A percentile compares a stretch with the other conserved stretches of the same genome.
phyloP scores from a whole-genome alignment of 208 protist species.

The Wallacemonas sp. region DNA sequence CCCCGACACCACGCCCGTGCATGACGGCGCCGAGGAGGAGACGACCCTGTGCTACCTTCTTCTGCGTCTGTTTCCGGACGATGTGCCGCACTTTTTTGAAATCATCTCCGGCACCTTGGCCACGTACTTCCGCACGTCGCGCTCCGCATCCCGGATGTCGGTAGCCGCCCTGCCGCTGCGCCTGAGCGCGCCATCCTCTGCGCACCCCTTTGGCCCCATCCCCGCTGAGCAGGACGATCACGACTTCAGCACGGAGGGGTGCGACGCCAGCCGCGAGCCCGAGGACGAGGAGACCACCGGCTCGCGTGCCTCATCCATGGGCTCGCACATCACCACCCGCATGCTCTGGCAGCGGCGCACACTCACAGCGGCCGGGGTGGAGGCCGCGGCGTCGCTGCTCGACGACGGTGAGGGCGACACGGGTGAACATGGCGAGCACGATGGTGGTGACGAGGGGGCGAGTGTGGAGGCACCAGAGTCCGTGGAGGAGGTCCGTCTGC shows the following conservation, averaged over 20 bases:
- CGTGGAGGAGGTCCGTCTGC: background rate
- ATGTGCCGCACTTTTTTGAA: slow-evolving; percentile 63
- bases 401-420: background rate
- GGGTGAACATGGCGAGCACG: no score
- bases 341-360: background rate
- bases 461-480: no score
- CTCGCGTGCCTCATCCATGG: background rate
- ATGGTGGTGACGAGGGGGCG: no score
- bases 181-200: slow-evolving; percentile 23
- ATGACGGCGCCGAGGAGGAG: no score
- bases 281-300: background rate
- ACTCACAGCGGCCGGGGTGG: background rate
- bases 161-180: slow-evolving; percentile 65
- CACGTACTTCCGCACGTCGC: slow-evolving; percentile 14
- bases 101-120: slow-evolving; percentile 30
- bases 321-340: slow-evolving; percentile 9
- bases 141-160: slow-evolving; percentile 73
- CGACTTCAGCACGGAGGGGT: background rate
- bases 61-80: slow-evolving; percentile 42
- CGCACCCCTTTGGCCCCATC: slow-evolving; percentile 25
- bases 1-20: background rate
- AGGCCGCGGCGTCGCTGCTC: background rate
- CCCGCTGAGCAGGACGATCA: slow-evolving; percentile 12
- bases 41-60: slow-evolving; percentile 35
- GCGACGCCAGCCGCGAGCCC: background rate